Conservation (phyloP, 2,329 filamentous ascomycete species). For the Trichoderma atroviride region DNA sequence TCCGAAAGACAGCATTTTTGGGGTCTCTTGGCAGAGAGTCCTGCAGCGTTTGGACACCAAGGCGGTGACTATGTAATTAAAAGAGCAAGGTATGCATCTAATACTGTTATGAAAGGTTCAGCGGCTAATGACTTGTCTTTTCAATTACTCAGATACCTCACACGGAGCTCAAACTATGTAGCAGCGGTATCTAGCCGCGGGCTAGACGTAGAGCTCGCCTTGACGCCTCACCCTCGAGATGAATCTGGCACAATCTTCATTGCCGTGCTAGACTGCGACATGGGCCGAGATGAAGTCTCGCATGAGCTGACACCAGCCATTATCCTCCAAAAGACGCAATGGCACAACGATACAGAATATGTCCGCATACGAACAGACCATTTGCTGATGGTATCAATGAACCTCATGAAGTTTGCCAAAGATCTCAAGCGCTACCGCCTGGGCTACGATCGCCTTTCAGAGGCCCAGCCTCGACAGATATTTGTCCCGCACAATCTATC, state of each 20-base stretch:
- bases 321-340: constrained; percentile 36
- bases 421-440: constrained; percentile 27
- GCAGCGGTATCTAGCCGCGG: constrained; percentile 34
- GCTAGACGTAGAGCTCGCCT: constrained; percentile 33
- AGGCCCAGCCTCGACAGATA: constrained; percentile 29
- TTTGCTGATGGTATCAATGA: constrained; percentile 34
- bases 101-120: background rate
- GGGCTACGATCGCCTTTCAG: background rate
- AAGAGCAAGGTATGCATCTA: constrained; percentile 28
- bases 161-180: constrained; percentile 31
- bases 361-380: constrained; percentile 35
- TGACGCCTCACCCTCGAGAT: constrained; percentile 36
- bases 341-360: constrained; percentile 36
- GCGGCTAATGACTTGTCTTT: background rate
- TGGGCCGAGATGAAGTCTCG: constrained; percentile 32
- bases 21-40: constrained; percentile 35
- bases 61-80: constrained; percentile 11
- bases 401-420: constrained; percentile 34
- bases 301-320: constrained; percentile 30
- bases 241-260: constrained; percentile 35
- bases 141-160: constrained; percentile 27
- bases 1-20: constrained; percentile 31
- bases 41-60: constrained; percentile 34
- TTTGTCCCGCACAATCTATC: constrained; percentile 33
- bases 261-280: constrained; percentile 37